A percentile compares a stretch with the other conserved stretches of the same genome.
These are phyloP conservation scores for Aspergillus affinis DNA, from an alignment of 495 filamentous ascomycete genomes.

Conservation along the genomic window DNA sequence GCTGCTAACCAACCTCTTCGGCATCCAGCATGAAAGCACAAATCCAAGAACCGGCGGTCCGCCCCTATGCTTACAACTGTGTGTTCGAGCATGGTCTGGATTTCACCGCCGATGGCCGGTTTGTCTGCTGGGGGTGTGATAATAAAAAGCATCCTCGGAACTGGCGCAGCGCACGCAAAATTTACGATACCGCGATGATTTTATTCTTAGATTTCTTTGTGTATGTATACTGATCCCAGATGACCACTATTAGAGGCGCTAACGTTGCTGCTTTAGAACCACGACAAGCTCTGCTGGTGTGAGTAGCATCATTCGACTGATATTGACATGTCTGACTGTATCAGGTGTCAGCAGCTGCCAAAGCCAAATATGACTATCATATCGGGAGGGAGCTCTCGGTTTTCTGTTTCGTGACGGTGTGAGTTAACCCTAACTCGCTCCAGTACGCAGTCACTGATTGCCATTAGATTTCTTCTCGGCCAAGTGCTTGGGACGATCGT, in stretches of 20 bases:
- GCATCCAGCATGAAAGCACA: not conserved
- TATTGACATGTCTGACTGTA: not conserved
- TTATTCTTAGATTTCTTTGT: conserved; percentile 28
- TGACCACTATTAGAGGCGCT: not conserved
- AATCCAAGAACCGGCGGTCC: not conserved
- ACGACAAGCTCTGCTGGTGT: conserved; percentile 31
- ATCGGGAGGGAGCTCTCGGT: conserved; percentile 20
- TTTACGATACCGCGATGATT: conserved; percentile 24
- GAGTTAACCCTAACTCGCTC: conserved; percentile 8
- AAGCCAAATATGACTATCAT: conserved; percentile 21
- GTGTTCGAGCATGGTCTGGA: conserved; percentile 17
- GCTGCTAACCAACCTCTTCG: not conserved
- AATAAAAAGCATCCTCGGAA: conserved; percentile 28
- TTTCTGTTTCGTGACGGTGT: conserved; percentile 33
- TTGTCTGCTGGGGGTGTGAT: conserved; percentile 17
- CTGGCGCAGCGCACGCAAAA: conserved; percentile 22
- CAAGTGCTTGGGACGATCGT: conserved; percentile 48
- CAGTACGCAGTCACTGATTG: not conserved
- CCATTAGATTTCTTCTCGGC: conserved; percentile 37
- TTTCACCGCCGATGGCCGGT: conserved; percentile 15
- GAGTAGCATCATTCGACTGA: not conserved
- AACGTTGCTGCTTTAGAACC: conserved; percentile 19
- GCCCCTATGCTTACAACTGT: not conserved
- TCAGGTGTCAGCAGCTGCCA: conserved; percentile 24
- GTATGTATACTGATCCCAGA: conserved; percentile 3